phyloP scores from a whole-genome alignment of 2,329 filamentous ascomycete species.

The Apiospora sp. region DNA sequence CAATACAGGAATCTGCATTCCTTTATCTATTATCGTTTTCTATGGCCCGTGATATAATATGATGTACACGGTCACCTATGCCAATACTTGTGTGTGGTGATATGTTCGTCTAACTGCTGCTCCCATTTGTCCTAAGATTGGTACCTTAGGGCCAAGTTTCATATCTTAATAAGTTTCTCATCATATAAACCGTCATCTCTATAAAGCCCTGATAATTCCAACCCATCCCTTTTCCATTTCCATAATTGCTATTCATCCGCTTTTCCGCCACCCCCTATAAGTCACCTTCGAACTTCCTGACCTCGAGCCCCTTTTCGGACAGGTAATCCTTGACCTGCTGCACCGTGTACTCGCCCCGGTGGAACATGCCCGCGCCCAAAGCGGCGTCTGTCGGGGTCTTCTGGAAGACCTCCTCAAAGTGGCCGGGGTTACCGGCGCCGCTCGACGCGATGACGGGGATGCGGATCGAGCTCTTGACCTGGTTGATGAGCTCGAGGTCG shows the following conservation, averaged over 20 bases:
- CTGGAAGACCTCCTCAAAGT: slow-evolving; percentile 91
- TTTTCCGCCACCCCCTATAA: slow-evolving; percentile 39
- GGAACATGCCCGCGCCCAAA: slow-evolving; percentile 96
- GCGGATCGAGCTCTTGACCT: slow-evolving; percentile 85
- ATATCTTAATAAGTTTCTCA: neutral
- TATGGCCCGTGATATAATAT: neutral
- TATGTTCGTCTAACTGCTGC: slow-evolving; percentile 32
- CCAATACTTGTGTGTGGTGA: neutral
- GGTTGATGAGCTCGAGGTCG: slow-evolving; percentile 87
- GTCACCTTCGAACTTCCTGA: slow-evolving; percentile 78
- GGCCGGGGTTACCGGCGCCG: slow-evolving; percentile 84
- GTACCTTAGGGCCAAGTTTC: neutral
- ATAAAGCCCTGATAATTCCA: neutral
- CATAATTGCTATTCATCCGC: neutral
- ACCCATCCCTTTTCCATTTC: slow-evolving; percentile 26
- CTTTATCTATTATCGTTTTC: neutral
- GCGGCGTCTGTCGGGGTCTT: slow-evolving; percentile 90
- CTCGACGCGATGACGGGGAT: slow-evolving; percentile 97
- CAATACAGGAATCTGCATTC: neutral
- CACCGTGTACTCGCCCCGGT: slow-evolving; percentile 93
- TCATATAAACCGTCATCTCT: neutral
- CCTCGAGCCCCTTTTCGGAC: slow-evolving; percentile 72
- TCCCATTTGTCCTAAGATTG: slow-evolving; percentile 30
- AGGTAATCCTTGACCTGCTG: slow-evolving; percentile 91
- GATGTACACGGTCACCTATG: neutral